Evolutionary conservation across 2,329 filamentous ascomycete genomes (phyloP), one percentile per base, ranked within the genome.

Genomic region (Botryotinia convoluta): DNA sequence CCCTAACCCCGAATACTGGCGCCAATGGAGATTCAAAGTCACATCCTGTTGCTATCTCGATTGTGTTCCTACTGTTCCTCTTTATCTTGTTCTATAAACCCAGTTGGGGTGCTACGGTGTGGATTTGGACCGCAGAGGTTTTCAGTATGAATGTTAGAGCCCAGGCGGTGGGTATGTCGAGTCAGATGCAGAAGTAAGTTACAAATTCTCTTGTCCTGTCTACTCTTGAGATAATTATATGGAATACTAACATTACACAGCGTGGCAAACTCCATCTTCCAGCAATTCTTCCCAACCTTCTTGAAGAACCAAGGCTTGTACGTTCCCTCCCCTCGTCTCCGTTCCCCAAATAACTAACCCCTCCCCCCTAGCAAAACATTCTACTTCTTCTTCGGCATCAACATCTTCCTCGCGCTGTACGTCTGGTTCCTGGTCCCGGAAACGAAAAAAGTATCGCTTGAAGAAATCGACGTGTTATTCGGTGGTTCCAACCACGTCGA

Each of bases 71-170:
- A 76, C 83, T 92, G 29, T 91, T 91, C 84, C 81, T 91, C 12
- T 91, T 91, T 76, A 88, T 89, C 44, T 85, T 89, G 81, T 90
- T 90, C 83, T 89, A 92, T 82, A 92, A 92, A 80, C 90, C 90
- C 6, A 90, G 88, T 0, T 92, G 90, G 89, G 90, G 90, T 69
- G 90, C 90, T 3, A 91, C 89, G 9, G 88, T 89, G 26, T 92
- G 90, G 90, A 92, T 92, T 79, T 92, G 88, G 87, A 92, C 90
- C 0, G 86, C 89, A 3, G 90, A 92, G 77, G 84, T 92, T 74
- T 92, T 92, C 83, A 88, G 86, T 69, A 90, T 91, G 87, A 92
- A 92, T 81, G 88, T 92, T 32, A 89, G 90, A 72, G 89, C 90
- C 3, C 90, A 92, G 79, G 90, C 90, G 54, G 88, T 92, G 26